These are phyloP conservation scores for Tephrocybe rancida DNA, from an alignment of 768 basidiomycete genomes.

Conservation along the genomic window DNA sequence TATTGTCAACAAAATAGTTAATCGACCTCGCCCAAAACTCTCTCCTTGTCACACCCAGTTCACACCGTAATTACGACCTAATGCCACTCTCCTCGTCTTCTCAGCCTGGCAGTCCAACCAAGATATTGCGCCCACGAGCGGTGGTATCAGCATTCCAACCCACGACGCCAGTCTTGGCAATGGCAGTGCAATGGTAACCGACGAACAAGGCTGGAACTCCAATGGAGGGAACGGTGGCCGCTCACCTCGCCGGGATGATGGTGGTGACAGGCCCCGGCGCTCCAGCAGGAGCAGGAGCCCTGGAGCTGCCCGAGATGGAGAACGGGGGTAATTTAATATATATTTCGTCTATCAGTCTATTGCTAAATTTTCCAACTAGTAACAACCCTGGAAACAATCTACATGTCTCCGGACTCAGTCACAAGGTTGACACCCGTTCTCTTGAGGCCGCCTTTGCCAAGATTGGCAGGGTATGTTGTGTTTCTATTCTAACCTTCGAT, in stretches of 20 bases:
- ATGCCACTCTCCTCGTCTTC: slow-evolving; percentile 34
- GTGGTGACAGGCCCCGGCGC: slow-evolving; percentile 57
- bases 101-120: slow-evolving; percentile 80
- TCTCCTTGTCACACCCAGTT: slow-evolving; percentile 24
- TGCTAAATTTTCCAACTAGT: slow-evolving; percentile 29
- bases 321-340: slow-evolving; percentile 53
- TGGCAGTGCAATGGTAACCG: slow-evolving; percentile 47
- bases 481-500: not conserved
- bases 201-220: slow-evolving; percentile 58
- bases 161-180: slow-evolving; percentile 44
- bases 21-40: slow-evolving; percentile 17
- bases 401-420: slow-evolving; percentile 60
- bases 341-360: slow-evolving; percentile 23
- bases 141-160: slow-evolving; percentile 73
- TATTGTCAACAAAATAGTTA: slow-evolving; percentile 22
- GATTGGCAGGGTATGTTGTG: slow-evolving; percentile 74
- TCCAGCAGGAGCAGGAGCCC: slow-evolving; percentile 85
- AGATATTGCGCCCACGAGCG: slow-evolving; percentile 72
- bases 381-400: slow-evolving; percentile 72
- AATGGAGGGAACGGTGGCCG: slow-evolving; percentile 33
- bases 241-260: slow-evolving; percentile 43
- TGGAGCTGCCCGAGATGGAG: slow-evolving; percentile 42
- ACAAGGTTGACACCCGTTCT: slow-evolving; percentile 74
- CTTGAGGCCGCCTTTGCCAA: slow-evolving; percentile 90
- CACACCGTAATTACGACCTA: slow-evolving; percentile 39